Conservation (phyloP, 805 yeast species). For the Blastobotrys chiropterorum region DNA sequence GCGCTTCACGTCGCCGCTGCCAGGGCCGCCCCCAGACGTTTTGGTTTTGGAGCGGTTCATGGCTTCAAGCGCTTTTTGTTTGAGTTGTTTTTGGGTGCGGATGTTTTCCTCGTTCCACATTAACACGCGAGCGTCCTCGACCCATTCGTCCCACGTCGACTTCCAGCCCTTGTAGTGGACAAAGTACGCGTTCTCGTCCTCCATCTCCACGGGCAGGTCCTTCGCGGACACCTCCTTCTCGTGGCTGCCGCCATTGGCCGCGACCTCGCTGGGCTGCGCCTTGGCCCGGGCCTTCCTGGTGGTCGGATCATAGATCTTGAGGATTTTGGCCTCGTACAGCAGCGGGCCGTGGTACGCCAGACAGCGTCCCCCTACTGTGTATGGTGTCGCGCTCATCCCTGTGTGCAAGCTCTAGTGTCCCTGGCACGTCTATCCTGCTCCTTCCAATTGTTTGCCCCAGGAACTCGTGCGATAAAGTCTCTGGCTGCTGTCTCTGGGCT, state of each 20-base stretch:
- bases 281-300: constrained; percentile 12
- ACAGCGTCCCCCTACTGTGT: constrained; percentile 36
- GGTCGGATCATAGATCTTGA: constrained; percentile 55
- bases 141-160: constrained; percentile 96
- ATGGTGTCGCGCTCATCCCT: no score
- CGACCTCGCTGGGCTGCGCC: constrained; percentile 14
- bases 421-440: no score
- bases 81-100: constrained; percentile 54
- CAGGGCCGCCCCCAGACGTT: constrained; percentile 14
- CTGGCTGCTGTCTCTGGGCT: no score
- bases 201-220: constrained; percentile 34
- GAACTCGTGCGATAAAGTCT: no score
- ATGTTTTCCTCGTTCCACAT: constrained; percentile 65
- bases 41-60: constrained; percentile 15
- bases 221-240: constrained; percentile 19
- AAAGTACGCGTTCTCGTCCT: constrained; percentile 43
- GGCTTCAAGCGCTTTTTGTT: constrained; percentile 39
- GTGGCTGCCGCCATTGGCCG: no score
- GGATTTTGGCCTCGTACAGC: constrained; percentile 79
- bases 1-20: constrained; percentile 15
- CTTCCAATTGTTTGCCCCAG: no score
- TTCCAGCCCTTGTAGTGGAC: constrained; percentile 97
- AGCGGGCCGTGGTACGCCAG: constrained; percentile 89
- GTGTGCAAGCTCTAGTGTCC: no score
- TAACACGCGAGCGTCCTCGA: constrained; percentile 58